Evolutionary conservation across 1,284 basidiomycete genomes (phyloP).

Genomic region (Vanrija humicola): DNA sequence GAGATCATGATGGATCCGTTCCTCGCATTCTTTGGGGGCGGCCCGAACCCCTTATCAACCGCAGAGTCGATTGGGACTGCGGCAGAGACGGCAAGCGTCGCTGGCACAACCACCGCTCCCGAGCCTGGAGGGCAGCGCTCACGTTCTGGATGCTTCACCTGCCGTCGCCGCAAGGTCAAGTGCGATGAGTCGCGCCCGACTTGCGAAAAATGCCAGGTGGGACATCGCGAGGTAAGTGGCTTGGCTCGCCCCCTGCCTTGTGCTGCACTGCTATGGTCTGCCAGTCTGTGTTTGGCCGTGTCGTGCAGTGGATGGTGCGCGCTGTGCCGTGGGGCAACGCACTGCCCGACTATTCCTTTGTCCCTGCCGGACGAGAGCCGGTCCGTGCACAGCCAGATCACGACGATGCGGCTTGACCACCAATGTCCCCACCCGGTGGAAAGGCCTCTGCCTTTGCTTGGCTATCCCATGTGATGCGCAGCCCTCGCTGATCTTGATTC

Average conservation of each 20-base stretch:
- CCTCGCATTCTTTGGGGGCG: conserved; percentile 15
- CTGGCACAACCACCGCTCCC: background rate
- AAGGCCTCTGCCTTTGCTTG: background rate
- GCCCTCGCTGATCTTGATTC: background rate
- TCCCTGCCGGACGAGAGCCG: background rate
- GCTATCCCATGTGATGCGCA: background rate
- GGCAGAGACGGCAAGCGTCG: background rate
- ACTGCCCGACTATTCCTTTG: no score
- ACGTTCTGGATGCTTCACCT: conserved; percentile 37
- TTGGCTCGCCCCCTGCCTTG: background rate
- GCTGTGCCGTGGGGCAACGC: background rate
- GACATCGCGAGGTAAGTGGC: conserved; percentile 27
- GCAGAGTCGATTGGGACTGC: background rate
- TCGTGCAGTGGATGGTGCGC: conserved; percentile 2
- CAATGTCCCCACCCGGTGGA: background rate
- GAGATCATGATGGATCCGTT: conserved; percentile 19
- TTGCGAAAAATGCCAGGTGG: conserved; percentile 34
- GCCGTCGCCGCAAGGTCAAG: conserved; percentile 39
- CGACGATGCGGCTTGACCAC: background rate
- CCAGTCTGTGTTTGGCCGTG: background rate
- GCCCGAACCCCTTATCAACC: conserved; percentile 1
- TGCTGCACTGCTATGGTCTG: background rate
- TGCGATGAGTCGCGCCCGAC: conserved; percentile 37
- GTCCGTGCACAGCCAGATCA: background rate
- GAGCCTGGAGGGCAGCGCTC: conserved; percentile 22